Base-by-base conservation (phyloP, 164 flowering plant species). In the Nymphaea colorata region DNA sequence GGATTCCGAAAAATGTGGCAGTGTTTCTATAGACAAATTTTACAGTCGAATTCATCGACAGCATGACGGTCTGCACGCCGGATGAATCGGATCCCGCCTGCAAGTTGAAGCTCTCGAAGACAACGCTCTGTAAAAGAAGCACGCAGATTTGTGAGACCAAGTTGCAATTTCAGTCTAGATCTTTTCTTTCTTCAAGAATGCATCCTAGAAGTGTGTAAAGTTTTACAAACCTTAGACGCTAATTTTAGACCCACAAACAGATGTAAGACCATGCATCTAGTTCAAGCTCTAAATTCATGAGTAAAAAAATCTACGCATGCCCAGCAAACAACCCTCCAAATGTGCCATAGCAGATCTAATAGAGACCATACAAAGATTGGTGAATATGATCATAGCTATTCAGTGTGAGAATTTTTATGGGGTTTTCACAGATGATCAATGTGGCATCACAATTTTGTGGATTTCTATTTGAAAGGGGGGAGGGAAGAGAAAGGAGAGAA, bases 41-140 rank as follows among this genome's bases (percentile, higher is more conserved):
- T 17, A 90, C 82, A 0, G 98, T 83, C 12, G 95, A 80, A 69
- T 93, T 93, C 78, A 86, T 62, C 67, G 93, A 72, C 42, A 81
- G 74, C 98, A 90, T 90, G 47, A 87, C 96, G 1, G 98, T 93
- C 0, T 95, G 88, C 11, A 93, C 96, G 4, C 98, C 96, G 0
- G 85, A 73, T 3, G 61, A n/a, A 75, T 93, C 98, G 0, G 91
- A 80, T 14, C 96, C 98, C 3, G 96, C 90, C 79, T 86, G 91
- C 64, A 93, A 73, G 61, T 72, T 70, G 67, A 93, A 78, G 17
- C 75, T 78, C 79, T 88, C 91, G 45, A 92, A 82, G 68, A 68
- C 80, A 5, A 92, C 83, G 68, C 93, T 90, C 96, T 89, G 84
- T 71, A 59, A 64, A 61, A 57, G 18, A 64, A 41, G 36, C 11